These are phyloP conservation scores for Sporothrix humicola DNA, from an alignment of 2,329 filamentous ascomycete genomes.

Conservation along the genomic window DNA sequence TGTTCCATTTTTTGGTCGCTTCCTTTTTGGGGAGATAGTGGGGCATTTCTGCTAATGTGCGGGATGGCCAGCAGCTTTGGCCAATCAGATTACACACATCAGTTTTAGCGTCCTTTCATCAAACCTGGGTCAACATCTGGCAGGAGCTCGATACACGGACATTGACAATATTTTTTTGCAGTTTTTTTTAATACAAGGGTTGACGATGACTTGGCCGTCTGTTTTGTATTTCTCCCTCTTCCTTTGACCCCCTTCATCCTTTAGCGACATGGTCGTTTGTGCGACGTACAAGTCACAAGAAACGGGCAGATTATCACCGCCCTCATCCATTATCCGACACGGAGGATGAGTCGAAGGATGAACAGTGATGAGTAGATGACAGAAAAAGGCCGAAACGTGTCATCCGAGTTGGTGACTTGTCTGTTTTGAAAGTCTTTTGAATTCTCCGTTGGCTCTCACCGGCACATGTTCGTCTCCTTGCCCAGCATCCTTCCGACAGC, in stretches of 20 bases:
- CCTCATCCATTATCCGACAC: not conserved
- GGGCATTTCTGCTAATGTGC: too few relatives aligned
- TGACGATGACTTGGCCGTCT: not conserved
- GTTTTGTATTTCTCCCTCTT: not conserved
- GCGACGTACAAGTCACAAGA: not conserved
- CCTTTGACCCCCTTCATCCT: not conserved
- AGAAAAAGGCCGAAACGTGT: not conserved
- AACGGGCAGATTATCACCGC: conserved; percentile 1
- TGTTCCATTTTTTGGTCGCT: too few relatives aligned
- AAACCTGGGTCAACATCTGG: too few relatives aligned
- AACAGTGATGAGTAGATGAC: not conserved
- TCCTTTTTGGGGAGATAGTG: too few relatives aligned
- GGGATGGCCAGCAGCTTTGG: too few relatives aligned
- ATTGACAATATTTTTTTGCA: too few relatives aligned
- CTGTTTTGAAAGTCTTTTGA: not conserved
- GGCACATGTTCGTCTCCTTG: not conserved
- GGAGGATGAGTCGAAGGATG: not conserved
- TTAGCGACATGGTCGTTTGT: not conserved
- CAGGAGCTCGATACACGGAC: not conserved
- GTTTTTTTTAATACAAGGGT: not conserved
- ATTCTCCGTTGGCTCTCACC: not conserved
- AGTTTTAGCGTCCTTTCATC: too few relatives aligned
- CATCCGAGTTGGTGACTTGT: conserved; percentile 1
- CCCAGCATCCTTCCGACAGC: not conserved
- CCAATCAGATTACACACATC: too few relatives aligned